Base-by-base conservation (phyloP, 2,329 filamentous ascomycete species). In the Drechslerella coelobrocha region DNA sequence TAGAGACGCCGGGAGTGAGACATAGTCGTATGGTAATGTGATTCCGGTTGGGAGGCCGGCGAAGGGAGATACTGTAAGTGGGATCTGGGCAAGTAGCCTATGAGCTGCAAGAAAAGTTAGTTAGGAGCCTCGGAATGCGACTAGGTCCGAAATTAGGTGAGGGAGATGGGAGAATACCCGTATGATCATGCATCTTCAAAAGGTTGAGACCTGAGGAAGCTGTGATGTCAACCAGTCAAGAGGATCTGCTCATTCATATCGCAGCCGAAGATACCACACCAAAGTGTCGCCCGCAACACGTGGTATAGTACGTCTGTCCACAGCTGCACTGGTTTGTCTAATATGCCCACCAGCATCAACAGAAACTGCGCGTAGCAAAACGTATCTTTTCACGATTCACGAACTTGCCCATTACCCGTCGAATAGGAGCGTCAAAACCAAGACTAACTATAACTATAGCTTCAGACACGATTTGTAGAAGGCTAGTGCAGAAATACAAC, bases 21-120 rank as follows among this genome's bases (percentile, higher is more conserved):
- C 93, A 84, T 97, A 97, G 75, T 91, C 96, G 82, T 97, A 97
- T 23, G 94, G 93, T 6, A 99, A 86, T 0, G 92, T 96, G 19
- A 92, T 90, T 24, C 93, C 89, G 27, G 90, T 89, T 9, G 94
- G 94, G 29, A 99, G 88, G 69, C 89, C 89, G 76, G 97, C 86
- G 81, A 97, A 97, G 24, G 94, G 94, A 2, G 93, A 97, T 47
- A 97, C 92, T 53, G 92, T 95, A 61, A 99, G 82, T 27, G 94
- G 92, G 41, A 97, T 87, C 81, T 99, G 94, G 74, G 92, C 90
- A 50, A 99, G 87, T 73, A 97, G 86, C 14, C 89, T 90, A 80
- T 97, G 92, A 14, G 91, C 68, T 72, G 24, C 4, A 21, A 17
- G 12, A 17, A 3, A n/a, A 0, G 29, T 60, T 23, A 51, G 51